Evolutionary conservation across 1,139 yeast species (phyloP).

Genomic region (Yamadazyma trypodendri): DNA sequence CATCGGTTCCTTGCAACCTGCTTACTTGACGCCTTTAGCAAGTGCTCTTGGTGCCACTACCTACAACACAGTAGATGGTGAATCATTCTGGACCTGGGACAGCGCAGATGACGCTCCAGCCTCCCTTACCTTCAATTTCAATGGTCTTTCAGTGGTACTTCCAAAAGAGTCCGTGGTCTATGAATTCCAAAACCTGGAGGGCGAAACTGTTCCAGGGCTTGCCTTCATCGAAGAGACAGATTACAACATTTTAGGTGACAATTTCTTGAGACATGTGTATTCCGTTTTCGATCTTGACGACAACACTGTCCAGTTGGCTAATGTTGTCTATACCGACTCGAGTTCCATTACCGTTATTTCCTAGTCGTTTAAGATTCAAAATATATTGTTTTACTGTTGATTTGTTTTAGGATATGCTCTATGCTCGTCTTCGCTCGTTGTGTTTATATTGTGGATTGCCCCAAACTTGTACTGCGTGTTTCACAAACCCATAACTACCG

Average conservation of each 20-base stretch:
- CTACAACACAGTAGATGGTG: conserved; percentile 7
- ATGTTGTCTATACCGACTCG: conserved; percentile 40
- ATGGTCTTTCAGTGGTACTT: conserved; percentile 29
- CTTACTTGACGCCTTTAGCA: conserved; percentile 13
- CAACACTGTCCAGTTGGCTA: conserved; percentile 63
- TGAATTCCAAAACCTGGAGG: background rate
- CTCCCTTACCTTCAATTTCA: conserved; percentile 29
- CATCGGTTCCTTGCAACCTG: conserved; percentile 23
- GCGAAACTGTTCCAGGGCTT: background rate
- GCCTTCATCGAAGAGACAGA: background rate
- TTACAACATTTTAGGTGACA: conserved; percentile 58
- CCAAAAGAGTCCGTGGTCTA: conserved; percentile 14
- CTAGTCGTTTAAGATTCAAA: too few relatives aligned
- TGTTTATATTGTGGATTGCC: too few relatives aligned
- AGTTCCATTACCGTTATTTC: conserved; percentile 26
- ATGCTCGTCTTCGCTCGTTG: too few relatives aligned
- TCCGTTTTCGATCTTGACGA: conserved; percentile 74
- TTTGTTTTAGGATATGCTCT: too few relatives aligned
- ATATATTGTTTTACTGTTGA: too few relatives aligned
- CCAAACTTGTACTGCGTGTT: too few relatives aligned
- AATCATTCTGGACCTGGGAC: conserved; percentile 9
- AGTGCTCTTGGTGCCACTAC: conserved; percentile 15
- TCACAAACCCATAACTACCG: too few relatives aligned
- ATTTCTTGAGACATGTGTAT: conserved; percentile 72
- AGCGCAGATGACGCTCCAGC: conserved; percentile 7